Evolutionary conservation across 2,329 filamentous ascomycete genomes (phyloP).

Genomic region (Clathrospora elynae): DNA sequence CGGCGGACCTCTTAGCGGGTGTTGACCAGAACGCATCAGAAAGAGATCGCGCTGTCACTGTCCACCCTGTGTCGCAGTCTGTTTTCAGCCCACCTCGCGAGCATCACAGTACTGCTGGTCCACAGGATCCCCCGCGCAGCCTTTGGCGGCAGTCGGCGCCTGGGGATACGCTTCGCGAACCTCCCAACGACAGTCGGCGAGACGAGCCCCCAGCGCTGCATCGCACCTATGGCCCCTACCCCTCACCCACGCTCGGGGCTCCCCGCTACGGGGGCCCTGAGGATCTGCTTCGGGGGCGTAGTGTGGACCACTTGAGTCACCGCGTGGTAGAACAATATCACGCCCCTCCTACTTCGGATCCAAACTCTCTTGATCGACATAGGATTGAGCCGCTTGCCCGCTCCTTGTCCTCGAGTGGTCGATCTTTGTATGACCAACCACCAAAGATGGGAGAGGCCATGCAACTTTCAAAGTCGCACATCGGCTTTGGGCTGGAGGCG

Average conservation of each 20-base stretch:
- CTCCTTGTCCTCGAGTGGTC: conserved; percentile 43
- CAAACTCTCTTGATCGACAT: conserved; percentile 41
- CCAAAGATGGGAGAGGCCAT: conserved; percentile 58
- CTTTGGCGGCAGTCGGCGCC: conserved; percentile 41
- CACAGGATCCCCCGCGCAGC: conserved; percentile 31
- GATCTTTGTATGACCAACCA: conserved; percentile 47
- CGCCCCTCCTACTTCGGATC: conserved; percentile 47
- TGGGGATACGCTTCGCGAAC: conserved; percentile 34
- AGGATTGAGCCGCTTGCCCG: conserved; percentile 43
- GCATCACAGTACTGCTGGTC: conserved; percentile 23
- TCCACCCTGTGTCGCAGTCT: conserved; percentile 48
- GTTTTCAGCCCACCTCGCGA: conserved; percentile 46
- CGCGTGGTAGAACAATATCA: conserved; percentile 48
- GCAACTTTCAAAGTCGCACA: conserved; percentile 67
- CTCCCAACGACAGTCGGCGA: conserved; percentile 29
- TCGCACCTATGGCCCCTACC: conserved; percentile 41
- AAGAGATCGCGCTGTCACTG: conserved; percentile 46
- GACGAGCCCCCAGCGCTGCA: conserved; percentile 40
- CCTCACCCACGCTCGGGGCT: conserved; percentile 28
- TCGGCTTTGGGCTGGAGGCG: conserved; percentile 75
- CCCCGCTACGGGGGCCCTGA: conserved; percentile 34
- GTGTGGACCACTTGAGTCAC: conserved; percentile 40
- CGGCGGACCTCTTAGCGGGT: conserved; percentile 39
- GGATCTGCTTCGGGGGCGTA: conserved; percentile 42
- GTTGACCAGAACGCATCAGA: conserved; percentile 25